Evolutionary conservation across 2,329 filamentous ascomycete species (phyloP), one percentile per base, ranked within the genome.

Genomic region (Arthrinium phaeospermum): DNA sequence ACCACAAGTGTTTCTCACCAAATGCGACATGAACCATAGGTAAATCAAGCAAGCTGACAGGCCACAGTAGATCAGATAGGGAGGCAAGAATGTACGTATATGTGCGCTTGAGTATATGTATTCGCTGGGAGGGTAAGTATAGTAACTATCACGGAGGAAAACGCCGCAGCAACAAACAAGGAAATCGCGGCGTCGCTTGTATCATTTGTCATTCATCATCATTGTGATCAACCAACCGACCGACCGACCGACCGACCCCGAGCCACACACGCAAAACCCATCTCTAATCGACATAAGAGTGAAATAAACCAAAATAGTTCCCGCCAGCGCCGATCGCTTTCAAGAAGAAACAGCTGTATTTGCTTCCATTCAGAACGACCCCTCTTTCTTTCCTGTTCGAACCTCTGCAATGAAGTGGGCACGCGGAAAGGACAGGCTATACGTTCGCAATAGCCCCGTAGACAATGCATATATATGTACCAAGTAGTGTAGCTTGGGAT

Each of bases 241-340:
- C 57, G 34, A 47, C 46, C 46, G 19, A 41, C 34, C 34, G 57
- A 41, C 22, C 57, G 30, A 64, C 34, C 57, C 53, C 16, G 53
- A 64, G 57, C 57, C 57, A 64, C 57, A 41, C 34, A 22, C 53
- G 2, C 53, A 57, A 27, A 13, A 30, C 53, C 57, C 13, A 34
- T 64, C 57, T 41, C 57, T 64, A 64, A 30, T 34, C 27, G 27
- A 41, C 34, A 41, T 24, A 64, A 24, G 14, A 57, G 24, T 57
- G 16, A 64, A 41, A 41, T 37, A 37, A 37, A 34, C 7, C 6
- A 37, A 61, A 53, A 37, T 8, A 13, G 22, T 8, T 37, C 34
- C 57, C 57, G 8, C 57, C 57, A 41, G 57, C 57, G 57, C 57
- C 57, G n/a, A n/a, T 64, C 57, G 57, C 57, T 64, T 41, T 64